These are phyloP conservation scores for Pedinophyceae sp. DNA, from an alignment of 139 green algal species.

Conservation along the genomic window DNA sequence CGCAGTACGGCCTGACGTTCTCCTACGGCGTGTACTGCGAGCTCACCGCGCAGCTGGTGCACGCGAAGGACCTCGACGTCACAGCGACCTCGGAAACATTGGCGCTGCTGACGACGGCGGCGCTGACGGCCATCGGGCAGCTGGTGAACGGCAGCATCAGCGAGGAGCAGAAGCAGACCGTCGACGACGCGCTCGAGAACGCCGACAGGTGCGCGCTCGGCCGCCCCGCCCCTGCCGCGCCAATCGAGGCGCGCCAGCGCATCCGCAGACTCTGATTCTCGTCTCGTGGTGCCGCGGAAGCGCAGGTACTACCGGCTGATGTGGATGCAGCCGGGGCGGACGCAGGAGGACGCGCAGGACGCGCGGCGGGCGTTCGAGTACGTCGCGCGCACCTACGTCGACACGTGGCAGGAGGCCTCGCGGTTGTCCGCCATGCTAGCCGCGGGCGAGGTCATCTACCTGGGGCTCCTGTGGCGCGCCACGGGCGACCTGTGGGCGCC, in stretches of 20 bases:
- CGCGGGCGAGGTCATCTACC: not conserved
- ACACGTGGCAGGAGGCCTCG: not conserved
- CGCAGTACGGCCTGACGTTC: not conserved
- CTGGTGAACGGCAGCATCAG: not conserved
- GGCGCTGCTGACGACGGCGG: not conserved
- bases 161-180: too few relatives aligned
- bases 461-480: not conserved
- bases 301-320: not conserved
- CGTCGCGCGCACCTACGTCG: not conserved
- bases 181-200: too few relatives aligned
- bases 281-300: too few relatives aligned
- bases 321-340: not conserved
- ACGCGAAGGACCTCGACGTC: not conserved
- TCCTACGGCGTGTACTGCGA: not conserved
- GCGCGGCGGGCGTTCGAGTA: not conserved
- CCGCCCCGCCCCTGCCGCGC: too few relatives aligned
- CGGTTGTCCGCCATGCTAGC: not conserved
- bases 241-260: too few relatives aligned
- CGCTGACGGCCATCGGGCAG: not conserved
- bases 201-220: too few relatives aligned
- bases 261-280: too few relatives aligned
- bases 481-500: not conserved
- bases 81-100: not conserved
- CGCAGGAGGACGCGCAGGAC: not conserved
- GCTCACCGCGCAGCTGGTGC: not conserved